Conservation (phyloP, 306 rosid species). For the Vachellia pachyceras region DNA sequence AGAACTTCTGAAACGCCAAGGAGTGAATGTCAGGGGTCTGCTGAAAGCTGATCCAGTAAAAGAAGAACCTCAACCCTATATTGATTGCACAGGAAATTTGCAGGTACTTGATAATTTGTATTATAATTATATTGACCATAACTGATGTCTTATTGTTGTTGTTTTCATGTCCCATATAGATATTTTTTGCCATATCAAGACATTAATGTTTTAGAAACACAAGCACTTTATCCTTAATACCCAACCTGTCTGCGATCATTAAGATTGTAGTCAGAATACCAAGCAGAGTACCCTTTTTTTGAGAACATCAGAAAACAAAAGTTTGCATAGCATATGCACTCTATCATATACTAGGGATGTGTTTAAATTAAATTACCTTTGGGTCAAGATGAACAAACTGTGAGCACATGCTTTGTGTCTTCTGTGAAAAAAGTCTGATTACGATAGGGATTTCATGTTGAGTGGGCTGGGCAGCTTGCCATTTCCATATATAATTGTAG, state of each 20-base stretch:
- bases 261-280: slow-evolving; percentile 18
- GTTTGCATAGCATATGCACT: slow-evolving; percentile 6
- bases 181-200: neutral
- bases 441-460: slow-evolving; percentile 14
- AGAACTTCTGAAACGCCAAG: slow-evolving; percentile 94
- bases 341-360: slow-evolving; percentile 11
- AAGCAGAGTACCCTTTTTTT: neutral
- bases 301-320: slow-evolving; percentile 4
- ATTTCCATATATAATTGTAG: slow-evolving; percentile 1
- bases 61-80: slow-evolving; percentile 92
- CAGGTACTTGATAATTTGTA: slow-evolving; percentile 60
- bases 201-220: neutral
- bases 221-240: slow-evolving; percentile 7
- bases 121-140: slow-evolving; percentile 22
- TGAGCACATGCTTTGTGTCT: slow-evolving; percentile 30
- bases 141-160: slow-evolving; percentile 5
- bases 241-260: neutral
- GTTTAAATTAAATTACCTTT: slow-evolving; percentile 12
- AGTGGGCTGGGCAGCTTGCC: neutral
- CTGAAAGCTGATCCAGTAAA: slow-evolving; percentile 85
- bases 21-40: slow-evolving; percentile 87
- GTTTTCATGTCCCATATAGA: slow-evolving; percentile 1
- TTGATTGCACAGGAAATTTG: slow-evolving; percentile 92
- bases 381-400: neutral
- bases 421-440: slow-evolving; percentile 18